Base-by-base conservation (phyloP, 202 grass and related monocot genomes). In the Schoenoplectus tabernaemontani region DNA sequence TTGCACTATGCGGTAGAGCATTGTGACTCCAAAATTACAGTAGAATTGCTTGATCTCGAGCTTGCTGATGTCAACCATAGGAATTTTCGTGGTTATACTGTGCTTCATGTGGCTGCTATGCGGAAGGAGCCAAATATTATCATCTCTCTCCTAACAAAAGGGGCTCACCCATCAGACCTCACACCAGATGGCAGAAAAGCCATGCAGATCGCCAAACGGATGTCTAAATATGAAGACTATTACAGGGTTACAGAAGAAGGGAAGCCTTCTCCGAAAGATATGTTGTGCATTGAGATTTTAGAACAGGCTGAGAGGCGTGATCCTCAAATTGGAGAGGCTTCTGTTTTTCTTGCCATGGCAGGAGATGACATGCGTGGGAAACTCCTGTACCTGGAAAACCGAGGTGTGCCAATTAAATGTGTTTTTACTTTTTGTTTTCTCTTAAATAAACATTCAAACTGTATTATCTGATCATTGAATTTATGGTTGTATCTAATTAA, bases 61-160 rank as follows among this genome's bases (percentile, higher is more conserved):
- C 86, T 95, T 48, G 96, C 91, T 75, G 91, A 98, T 86, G 83
- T 99, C 86, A 99, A 99, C 83, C 86, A 83, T 56, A 91, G 78
- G 65, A 89, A 99, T 78, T 71, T 65, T 61, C 88, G 91, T 70
- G 91, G 89, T 48, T 99, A 93, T 76, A 99, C 96, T 1, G 88
- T 99, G 68, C 96, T 99, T 85, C 96, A 99, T 41, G 76, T 91
- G 0, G 90, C 96, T 66, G 96, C 92, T 54, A 90, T 60, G 71
- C 84, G 85, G 69, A 95, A 87, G 66, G 96, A 99, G 37, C 96
- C 96, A 60, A 99, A 89, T 77, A 99, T 99, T 15, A 92, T 99
- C 11, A 60, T 92, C 9, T 95, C 96, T 37, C 90, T 99, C 87
- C 85, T 99, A 73, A 95, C 91, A 32, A 95, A 99, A 81, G 96